phyloP scores from a whole-genome alignment of 169 alveolate species.

The Prorocentrum cordatum region DNA sequence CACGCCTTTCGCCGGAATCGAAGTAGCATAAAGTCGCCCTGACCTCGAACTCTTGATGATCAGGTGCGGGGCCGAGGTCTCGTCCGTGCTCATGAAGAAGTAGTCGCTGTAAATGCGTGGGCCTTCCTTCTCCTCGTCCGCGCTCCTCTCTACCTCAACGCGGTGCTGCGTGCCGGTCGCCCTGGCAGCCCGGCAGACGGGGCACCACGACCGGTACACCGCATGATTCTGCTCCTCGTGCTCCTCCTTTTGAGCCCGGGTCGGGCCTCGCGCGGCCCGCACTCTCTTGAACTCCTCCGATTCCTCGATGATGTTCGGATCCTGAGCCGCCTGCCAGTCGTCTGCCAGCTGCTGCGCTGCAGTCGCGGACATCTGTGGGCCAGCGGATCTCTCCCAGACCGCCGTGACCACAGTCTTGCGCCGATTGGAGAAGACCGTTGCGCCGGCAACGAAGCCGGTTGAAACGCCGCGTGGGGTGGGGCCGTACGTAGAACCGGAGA shows the following conservation, averaged over 20 bases:
- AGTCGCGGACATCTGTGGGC: background rate
- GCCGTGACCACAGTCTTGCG: too few relatives aligned
- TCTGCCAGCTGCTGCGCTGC: background rate
- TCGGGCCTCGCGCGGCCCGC: background rate
- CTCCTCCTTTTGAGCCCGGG: background rate
- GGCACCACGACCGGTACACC: conserved; percentile 9
- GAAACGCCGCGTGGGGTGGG: too few relatives aligned
- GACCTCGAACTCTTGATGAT: background rate
- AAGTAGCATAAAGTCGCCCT: background rate
- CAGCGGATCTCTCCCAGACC: too few relatives aligned
- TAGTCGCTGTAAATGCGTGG: conserved; percentile 8
- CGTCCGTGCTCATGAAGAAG: conserved; percentile 17
- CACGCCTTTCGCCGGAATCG: background rate
- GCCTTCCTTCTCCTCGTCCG: background rate
- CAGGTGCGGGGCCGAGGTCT: background rate
- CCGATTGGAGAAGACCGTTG: too few relatives aligned
- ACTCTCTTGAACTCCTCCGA: background rate
- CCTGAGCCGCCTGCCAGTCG: background rate
- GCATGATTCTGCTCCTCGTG: conserved; percentile 20
- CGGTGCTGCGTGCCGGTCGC: background rate
- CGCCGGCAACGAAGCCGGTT: too few relatives aligned
- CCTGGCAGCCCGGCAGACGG: background rate
- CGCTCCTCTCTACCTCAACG: background rate
- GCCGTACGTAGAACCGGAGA: too few relatives aligned
- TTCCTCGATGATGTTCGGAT: background rate